Percentiles rank a stretch among this genome's conserved stretches.
Conservation (phyloP, 139 green algal genomes). For the Chlorella sp. region DNA sequence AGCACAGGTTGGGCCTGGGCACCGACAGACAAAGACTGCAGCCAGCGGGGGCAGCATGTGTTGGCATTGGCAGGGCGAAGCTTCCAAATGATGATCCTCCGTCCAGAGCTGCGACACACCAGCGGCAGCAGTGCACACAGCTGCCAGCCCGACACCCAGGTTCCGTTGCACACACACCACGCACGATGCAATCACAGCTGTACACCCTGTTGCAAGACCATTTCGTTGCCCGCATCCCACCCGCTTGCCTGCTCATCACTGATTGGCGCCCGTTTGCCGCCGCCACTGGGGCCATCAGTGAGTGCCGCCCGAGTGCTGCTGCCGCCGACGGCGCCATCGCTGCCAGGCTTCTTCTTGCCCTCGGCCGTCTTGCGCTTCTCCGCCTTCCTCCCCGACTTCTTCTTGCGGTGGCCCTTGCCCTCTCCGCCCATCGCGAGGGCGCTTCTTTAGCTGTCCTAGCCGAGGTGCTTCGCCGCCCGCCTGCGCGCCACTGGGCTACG, state of each 20-base stretch:
- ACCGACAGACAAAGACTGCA: too few species aligned
- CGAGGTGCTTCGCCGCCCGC: too few species aligned
- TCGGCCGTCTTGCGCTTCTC: constrained; percentile 71
- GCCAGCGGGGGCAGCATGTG: too few species aligned
- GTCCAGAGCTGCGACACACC: not conserved
- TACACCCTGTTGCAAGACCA: not conserved
- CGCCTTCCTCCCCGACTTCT: constrained; percentile 79
- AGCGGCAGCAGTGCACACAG: not conserved
- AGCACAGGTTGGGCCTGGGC: too few species aligned
- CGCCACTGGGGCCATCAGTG: constrained; percentile 8
- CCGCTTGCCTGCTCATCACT: constrained; percentile 39
- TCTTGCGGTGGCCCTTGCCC: constrained; percentile 67
- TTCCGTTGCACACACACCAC: not conserved
- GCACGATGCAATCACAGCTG: not conserved
- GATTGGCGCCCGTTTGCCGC: not conserved
- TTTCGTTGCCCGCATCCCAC: not conserved
- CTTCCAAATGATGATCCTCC: not conserved
- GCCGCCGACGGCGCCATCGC: constrained; percentile 33
- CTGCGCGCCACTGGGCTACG: too few species aligned
- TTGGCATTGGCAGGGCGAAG: too few species aligned
- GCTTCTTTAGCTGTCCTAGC: too few species aligned
- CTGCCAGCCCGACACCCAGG: not conserved
- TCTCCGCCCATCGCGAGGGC: constrained; percentile 24
- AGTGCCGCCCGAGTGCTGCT: not conserved
- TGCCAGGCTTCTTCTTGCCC: constrained; percentile 63